These are phyloP conservation scores for Pseudonitzschia multistriata DNA, from an alignment of 108 stramenopile genomes.

Conservation along the genomic window DNA sequence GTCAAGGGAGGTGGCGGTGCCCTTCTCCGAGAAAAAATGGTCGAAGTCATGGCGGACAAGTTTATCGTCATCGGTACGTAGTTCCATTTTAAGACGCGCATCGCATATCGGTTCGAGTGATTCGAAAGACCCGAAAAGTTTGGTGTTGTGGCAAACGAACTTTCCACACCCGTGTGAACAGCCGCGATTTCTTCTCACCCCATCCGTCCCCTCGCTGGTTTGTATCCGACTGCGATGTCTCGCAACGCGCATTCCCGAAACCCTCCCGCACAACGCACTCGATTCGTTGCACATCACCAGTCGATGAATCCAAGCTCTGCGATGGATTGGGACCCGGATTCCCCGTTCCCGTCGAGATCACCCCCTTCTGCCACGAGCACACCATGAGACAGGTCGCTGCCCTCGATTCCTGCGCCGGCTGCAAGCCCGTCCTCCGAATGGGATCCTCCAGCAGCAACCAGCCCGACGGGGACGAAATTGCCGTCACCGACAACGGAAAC, in stretches of 20 bases:
- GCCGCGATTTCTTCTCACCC: not conserved
- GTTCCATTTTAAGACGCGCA: not conserved
- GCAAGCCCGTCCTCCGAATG: constrained; percentile 89
- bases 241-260: not conserved
- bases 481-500: constrained; percentile 97
- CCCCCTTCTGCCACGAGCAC: constrained; percentile 97
- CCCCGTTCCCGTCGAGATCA: constrained; percentile 94
- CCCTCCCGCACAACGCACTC: no score
- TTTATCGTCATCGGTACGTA: constrained; percentile 83
- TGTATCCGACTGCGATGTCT: not conserved
- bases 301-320: constrained; percentile 96
- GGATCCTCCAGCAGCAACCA: constrained; percentile 80
- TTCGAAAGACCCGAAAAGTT: not conserved
- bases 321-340: constrained; percentile 93
- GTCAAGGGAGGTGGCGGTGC: constrained; percentile 99
- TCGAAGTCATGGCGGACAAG: constrained; percentile 82
- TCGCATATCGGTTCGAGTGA: not conserved
- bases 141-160: no score
- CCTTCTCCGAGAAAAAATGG: constrained; percentile 96
- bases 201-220: no score
- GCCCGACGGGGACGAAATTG: constrained; percentile 92
- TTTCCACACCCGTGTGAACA: no score
- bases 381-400: constrained; percentile 84
- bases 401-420: constrained; percentile 84
- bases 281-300: constrained; percentile 29